Evolutionary conservation across 2,329 filamentous ascomycete genomes (phyloP), one percentile per base, ranked within the genome.

Genomic region (Sporothrix brasiliensis): DNA sequence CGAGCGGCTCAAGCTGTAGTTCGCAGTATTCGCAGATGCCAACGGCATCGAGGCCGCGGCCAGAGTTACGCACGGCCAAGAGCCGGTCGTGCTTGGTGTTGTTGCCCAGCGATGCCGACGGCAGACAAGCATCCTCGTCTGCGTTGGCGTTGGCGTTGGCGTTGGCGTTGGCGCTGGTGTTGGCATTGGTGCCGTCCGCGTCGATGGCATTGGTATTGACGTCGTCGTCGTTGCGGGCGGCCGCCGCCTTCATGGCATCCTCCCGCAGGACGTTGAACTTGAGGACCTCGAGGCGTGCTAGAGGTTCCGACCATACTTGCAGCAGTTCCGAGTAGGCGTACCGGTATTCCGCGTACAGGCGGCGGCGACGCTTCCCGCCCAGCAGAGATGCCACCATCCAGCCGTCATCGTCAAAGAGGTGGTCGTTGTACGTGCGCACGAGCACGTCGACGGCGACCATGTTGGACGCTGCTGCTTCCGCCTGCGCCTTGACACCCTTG

Each of bases 301-400:
- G 79, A 0, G 88, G 88, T 70, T 88, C 84, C 2, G 83, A 82
- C 89, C 89, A 91, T 79, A 88, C 86, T 73, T 89, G 88, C 3
- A 91, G 82, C 79, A 91, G 84, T 77, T 90, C 88, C n/a, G 89
- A 88, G 74, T 91, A 91, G 0, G 85, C 83, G 72, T 87, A 86
- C 49, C 89, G 86, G 75, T 91, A 91, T 74, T 81, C 83, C n/a
- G 84, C 82, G 73, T 88, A 88, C 24, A 85, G 77, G 3, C 81
- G 77, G 5, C 80, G 77, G 1, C 70, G 70, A n/a, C 82, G 83
- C 41, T 76, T 81, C 4, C 83, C 80, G 56, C 89, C 85, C 19
- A 91, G 81, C 2, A 91, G 78, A 4, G 89, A 85, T 3, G 84
- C 83, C 24, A 81, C 83, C 75, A 90, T 83, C 83, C 88, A 90